phyloP scores from a whole-genome alignment of 192 early-diverging fungal genomes.

The Kappamyces sp. region DNA sequence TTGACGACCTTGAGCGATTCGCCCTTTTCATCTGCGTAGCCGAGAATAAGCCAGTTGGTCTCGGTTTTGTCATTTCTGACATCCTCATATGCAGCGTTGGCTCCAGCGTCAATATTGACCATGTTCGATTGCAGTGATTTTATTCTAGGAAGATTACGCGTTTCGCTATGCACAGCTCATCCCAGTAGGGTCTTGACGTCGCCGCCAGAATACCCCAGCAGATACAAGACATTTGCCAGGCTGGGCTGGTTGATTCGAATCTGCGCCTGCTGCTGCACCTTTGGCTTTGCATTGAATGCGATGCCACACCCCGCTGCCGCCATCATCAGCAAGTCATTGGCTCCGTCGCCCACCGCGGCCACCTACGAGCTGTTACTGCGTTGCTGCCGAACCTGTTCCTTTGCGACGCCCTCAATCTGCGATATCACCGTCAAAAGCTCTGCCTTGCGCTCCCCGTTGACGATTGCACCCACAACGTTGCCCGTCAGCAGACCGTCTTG shows the following conservation, averaged over 20 bases:
- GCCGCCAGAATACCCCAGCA: slow-evolving; percentile 82
- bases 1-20: slow-evolving; percentile 38
- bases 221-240: slow-evolving; percentile 79
- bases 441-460: slow-evolving; percentile 88
- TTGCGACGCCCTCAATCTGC: slow-evolving; percentile 78
- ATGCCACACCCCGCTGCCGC: slow-evolving; percentile 90
- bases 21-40: slow-evolving; percentile 44
- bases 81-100: slow-evolving; percentile 43
- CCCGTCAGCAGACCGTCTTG: slow-evolving; percentile 60
- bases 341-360: slow-evolving; percentile 96
- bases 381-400: slow-evolving; percentile 62
- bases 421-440: slow-evolving; percentile 94
- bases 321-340: slow-evolving; percentile 96
- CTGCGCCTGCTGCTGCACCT: slow-evolving; percentile 85
- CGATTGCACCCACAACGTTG: slow-evolving; percentile 81
- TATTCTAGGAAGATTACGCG: background rate
- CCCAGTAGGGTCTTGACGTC: slow-evolving; percentile 28
- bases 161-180: too few species aligned
- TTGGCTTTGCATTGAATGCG: slow-evolving; percentile 96
- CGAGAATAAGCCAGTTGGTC: slow-evolving; percentile 58
- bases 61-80: slow-evolving; percentile 46
- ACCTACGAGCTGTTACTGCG: slow-evolving; percentile 43
- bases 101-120: slow-evolving; percentile 29
- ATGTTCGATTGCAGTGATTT: slow-evolving; percentile 15
- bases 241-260: slow-evolving; percentile 92